Evolutionary conservation across 2,329 filamentous ascomycete genomes (phyloP), one percentile per base, ranked within the genome.

Genomic region (Arthrobotrys entomopaga): DNA sequence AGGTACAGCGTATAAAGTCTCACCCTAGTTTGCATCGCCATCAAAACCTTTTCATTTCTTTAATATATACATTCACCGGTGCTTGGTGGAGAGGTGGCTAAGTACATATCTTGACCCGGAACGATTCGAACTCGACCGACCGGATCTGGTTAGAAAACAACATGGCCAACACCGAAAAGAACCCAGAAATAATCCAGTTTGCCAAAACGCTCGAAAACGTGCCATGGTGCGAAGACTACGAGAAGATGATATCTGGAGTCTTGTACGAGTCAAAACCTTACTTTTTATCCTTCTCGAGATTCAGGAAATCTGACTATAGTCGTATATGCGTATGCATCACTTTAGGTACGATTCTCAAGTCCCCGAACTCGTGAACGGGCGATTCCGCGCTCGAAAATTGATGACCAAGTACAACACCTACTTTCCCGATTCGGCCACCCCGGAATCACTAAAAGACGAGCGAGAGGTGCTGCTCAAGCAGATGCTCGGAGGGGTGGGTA

Each of bases 201-300:
- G 85, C 86, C 15, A 84, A 82, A 76, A 82, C 81, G 38, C 80
- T 87, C 10, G 80, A 83, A 8, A 83, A 87, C 73, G 81, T 85
- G 1, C 86, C 86, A 0, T 86, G 84, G 82, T 85, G 85, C 70
- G 87, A 88, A 6, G 85, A 88, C 72, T 89, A 88, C 63, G 86
- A 89, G 78, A 86, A 85, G 78, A 89, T 89, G 86, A 86, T 89
- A 54, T 88, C 86, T 0, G 87, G 87, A 26, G 86, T 88, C 82
- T 82, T 88, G 86, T 87, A 79, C 77, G 83, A 15, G 6, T 13
- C 34, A 2, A 2, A 13, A 46, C 7, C 6, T 19, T n/a, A 46
- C 29, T 6, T 10, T 13, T 46, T 10, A n/a, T n/a, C 3, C 5
- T 46, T 15, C 42, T 46, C n/a, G 5, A 13, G 11, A 46, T 13